Conservation (phyloP, 1,284 basidiomycete genomes). For the Waitea zeae region DNA sequence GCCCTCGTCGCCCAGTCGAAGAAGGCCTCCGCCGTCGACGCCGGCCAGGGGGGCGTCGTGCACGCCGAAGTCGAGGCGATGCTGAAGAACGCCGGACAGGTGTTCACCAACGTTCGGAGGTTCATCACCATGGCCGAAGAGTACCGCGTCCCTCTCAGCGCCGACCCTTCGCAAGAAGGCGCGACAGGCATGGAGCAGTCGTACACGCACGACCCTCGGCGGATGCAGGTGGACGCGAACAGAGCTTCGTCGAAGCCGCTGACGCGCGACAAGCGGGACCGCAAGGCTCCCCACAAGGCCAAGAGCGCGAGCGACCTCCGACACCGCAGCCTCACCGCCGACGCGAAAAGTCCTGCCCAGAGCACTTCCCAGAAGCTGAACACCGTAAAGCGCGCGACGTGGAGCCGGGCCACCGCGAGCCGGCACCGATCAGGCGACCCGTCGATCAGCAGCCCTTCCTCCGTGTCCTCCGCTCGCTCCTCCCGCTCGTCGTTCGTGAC, state of each 20-base stretch:
- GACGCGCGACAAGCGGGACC: conserved; percentile 7
- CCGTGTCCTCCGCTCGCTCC: conserved; percentile 36
- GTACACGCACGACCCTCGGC: conserved; percentile 10
- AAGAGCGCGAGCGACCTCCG: background rate
- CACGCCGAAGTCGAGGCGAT: conserved; percentile 51
- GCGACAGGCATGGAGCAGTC: conserved; percentile 4
- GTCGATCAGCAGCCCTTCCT: conserved; percentile 49
- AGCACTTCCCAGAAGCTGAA: too few relatives aligned
- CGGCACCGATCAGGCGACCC: too few relatives aligned
- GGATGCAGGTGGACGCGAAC: too few relatives aligned
- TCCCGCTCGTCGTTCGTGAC: conserved; percentile 16
- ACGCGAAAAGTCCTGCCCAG: too few relatives aligned
- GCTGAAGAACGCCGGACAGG: conserved; percentile 56
- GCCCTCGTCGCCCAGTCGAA: conserved; percentile 76
- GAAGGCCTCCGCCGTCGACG: conserved; percentile 39
- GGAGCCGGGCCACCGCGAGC: too few relatives aligned
- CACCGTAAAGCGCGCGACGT: too few relatives aligned
- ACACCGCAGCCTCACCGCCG: conserved; percentile 5
- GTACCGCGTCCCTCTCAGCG: conserved; percentile 64
- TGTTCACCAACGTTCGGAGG: conserved; percentile 54
- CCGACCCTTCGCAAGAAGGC: conserved; percentile 21
- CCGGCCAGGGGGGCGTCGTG: conserved; percentile 23
- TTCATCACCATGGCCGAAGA: conserved; percentile 63
- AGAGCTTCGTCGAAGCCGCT: too few relatives aligned
- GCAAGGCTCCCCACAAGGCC: background rate